Evolutionary conservation across 2,329 filamentous ascomycete species (phyloP), one percentile per base, ranked within the genome.

Genomic region (Nigrospora oryzae): DNA sequence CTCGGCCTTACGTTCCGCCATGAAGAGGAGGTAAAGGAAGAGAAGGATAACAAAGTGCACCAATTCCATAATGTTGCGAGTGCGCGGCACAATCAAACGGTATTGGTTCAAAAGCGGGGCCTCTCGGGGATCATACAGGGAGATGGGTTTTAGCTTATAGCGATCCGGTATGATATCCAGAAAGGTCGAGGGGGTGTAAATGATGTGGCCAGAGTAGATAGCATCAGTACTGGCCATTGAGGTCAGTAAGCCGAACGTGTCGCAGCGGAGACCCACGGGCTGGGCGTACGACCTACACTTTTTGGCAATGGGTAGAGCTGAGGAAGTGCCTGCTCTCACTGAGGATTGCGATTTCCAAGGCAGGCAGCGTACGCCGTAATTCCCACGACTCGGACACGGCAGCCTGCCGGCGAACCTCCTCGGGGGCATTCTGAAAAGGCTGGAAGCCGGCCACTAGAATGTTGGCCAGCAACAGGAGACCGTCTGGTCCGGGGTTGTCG

Each of bases 151-250:
- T 56, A 84, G 77, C 65, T 93, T 93, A 70, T 93, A 94, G 54
- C 85, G 81, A 60, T 93, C 88, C 1, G 88, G 87, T 40, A 94
- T 80, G 47, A 94, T 84, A 61, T 93, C 85, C 61, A 91, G 79
- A 59, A 88, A 89, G 0, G 82, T 81, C 0, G 83, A 87, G 0
- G 88, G 88, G 2, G 87, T 91, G 59, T 93, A 93, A 33, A 89
- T 82, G 49, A 94, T 77, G 32, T 84, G 75, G 5, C 88, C 88
- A 36, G 83, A 80, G 57, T 91, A 93, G 38, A 94, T 89, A 40
- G 86, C 87, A 52, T 86, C 79, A 30, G 93, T 83, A 16, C 67
- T 69, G 40, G 31, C 40, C n/a, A 17, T 17, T 1, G 17, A 19
- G 28, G 40, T 48, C 36, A 47, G 37, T n/a, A 32, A 36, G 19